phyloP scores from a whole-genome alignment of 1,284 basidiomycete species.

The Cutaneotrichosporon dermatis region DNA sequence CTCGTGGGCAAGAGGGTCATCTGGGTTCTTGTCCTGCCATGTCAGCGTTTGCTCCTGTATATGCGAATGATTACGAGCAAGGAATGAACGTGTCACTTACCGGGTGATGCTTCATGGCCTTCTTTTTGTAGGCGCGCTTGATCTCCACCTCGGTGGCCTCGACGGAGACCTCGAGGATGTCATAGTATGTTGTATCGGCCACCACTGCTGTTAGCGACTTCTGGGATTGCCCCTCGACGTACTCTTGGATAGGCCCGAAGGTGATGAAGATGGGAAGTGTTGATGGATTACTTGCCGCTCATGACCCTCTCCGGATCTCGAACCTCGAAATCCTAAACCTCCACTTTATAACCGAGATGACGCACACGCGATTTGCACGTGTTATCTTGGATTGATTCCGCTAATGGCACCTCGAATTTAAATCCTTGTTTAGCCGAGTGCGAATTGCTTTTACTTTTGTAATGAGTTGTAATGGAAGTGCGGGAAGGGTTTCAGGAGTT shows the following conservation, averaged over 20 bases:
- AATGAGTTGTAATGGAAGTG: too few relatives aligned
- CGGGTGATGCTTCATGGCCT: slow-evolving; percentile 86
- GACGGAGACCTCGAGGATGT: slow-evolving; percentile 66
- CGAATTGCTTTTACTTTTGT: too few relatives aligned
- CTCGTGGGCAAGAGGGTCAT: slow-evolving; percentile 56
- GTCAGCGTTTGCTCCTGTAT: slow-evolving; percentile 11
- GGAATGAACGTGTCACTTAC: slow-evolving; percentile 53
- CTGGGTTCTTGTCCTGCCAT: slow-evolving; percentile 45
- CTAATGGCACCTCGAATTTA: too few relatives aligned
- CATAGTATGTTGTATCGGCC: slow-evolving; percentile 56
- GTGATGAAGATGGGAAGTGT: not conserved
- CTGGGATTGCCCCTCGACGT: not conserved
- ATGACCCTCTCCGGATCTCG: too few relatives aligned
- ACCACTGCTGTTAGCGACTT: slow-evolving; percentile 32
- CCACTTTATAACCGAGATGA: too few relatives aligned
- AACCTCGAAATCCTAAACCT: too few relatives aligned
- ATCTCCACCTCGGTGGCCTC: slow-evolving; percentile 71
- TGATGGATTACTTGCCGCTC: not conserved
- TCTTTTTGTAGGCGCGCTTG: slow-evolving; percentile 86
- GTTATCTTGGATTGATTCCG: too few relatives aligned
- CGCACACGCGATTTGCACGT: too few relatives aligned
- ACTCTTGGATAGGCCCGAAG: not conserved
- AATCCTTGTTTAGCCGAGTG: too few relatives aligned
- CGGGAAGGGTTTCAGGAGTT: too few relatives aligned
- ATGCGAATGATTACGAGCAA: too few relatives aligned